These are phyloP conservation scores for Physaria fendleri DNA, from an alignment of 345 rosid species.

Conservation along the genomic window DNA sequence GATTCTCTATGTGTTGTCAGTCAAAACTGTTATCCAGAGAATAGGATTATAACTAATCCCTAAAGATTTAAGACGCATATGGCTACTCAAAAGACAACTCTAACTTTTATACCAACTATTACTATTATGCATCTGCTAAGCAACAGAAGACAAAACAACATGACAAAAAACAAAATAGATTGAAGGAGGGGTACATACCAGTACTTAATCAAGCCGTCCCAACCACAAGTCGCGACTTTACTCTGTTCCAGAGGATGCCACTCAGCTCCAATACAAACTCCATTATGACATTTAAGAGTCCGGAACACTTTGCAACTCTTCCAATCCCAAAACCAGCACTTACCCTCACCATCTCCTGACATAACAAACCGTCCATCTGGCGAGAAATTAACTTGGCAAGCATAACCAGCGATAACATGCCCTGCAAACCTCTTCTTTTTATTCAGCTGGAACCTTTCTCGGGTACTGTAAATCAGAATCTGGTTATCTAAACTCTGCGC, in stretches of 20 bases:
- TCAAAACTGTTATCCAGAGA: background rate
- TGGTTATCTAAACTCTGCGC: slow-evolving; percentile 98
- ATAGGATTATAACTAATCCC: background rate
- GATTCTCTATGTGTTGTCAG: background rate
- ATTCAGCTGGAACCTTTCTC: slow-evolving; percentile 96
- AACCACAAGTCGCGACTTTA: slow-evolving; percentile 97
- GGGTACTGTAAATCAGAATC: slow-evolving; percentile 78
- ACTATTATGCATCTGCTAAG: background rate
- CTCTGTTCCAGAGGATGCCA: slow-evolving; percentile 99
- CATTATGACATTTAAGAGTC: slow-evolving; percentile 85
- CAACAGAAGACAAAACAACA: background rate
- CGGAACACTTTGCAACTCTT: slow-evolving; percentile 93
- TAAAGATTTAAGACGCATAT: background rate
- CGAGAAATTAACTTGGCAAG: slow-evolving; percentile 97
- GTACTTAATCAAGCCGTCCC: slow-evolving; percentile 98
- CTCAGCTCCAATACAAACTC: slow-evolving; percentile 81
- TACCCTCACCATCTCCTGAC: slow-evolving; percentile 99
- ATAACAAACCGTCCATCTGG: slow-evolving; percentile 98
- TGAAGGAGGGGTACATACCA: slow-evolving; percentile 48
- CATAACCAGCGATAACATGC: slow-evolving; percentile 89
- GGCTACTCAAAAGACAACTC: background rate
- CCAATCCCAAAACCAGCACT: slow-evolving; percentile 99
- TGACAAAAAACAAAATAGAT: background rate
- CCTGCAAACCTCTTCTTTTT: slow-evolving; percentile 97
- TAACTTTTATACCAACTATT: background rate